Base-by-base conservation (phyloP, 768 basidiomycete genomes). In the Gelatoporia subvermispora region DNA sequence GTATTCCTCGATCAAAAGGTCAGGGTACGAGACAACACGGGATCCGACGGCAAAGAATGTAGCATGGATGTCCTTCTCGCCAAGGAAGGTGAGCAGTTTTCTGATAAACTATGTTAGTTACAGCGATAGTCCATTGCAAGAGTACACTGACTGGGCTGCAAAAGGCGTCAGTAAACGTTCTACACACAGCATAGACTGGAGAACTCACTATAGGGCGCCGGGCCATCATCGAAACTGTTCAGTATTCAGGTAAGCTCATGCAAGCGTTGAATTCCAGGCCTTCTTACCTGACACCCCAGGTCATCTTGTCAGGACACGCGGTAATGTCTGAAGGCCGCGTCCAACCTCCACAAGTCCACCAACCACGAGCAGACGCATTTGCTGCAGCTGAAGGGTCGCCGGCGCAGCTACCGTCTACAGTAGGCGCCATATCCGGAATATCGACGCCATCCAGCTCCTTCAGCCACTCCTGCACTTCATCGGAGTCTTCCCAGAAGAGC, bases 11-110 rank as follows among this genome's bases (percentile, higher is more conserved):
- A 88, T 68, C 16, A 97, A 74, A 50, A 93, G 78, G 13, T 71
- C 61, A 11, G 93, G 86, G 42, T 82, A 76, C 47, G 90, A 86
- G 52, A 94, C 75, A 48, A 87, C 84, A 50, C 93, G 88, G 37
- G 86, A 88, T 44, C 88, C 88, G 2, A 91, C 82, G 40, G 91
- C 82, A 72, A 96, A 98, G 76, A 97, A 97, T 2, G 95, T 97
- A 7, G 93, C 81, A 9, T 63, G 70, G 53, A 95, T 60, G 31
- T 81, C 65, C 61, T 87, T 75, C 48, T 78, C 62, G 25, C 73
- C 61, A 34, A 96, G 73, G 65, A 79, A 95, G 46, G 84, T 73
- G 47, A 96, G 77, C 5, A 97, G 68, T 62, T 78, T 72, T 69
- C 89, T 75, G 62, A 3, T 43, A 46, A 18, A 8, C 22, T 13